Conservation (phyloP, 2,329 filamentous ascomycete genomes). For the Ophiostoma populinum region DNA sequence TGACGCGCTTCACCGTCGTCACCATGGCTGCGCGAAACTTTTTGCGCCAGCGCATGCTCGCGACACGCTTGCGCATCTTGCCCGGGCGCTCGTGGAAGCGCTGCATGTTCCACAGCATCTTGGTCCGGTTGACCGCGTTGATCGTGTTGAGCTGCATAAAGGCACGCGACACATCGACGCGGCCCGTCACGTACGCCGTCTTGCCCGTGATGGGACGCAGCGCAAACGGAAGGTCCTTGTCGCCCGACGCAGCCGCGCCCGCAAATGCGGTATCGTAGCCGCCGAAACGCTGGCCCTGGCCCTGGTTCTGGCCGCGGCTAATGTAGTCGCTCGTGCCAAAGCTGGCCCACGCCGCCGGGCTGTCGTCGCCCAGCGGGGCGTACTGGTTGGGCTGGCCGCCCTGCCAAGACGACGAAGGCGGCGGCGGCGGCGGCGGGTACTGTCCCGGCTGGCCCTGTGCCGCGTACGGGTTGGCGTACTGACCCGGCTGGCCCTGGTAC, state of each 20-base stretch:
- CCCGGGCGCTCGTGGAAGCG: constrained; percentile 60
- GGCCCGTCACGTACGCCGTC: constrained; percentile 23
- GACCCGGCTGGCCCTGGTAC: too few relatives aligned
- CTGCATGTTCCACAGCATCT: constrained; percentile 37
- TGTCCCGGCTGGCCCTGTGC: too few relatives aligned
- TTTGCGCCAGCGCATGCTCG: constrained; percentile 48
- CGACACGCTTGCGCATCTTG: constrained; percentile 59
- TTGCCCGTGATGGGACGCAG: constrained; percentile 26
- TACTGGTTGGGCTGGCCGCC: too few relatives aligned
- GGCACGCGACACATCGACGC: constrained; percentile 27
- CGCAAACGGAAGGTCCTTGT: constrained; percentile 16
- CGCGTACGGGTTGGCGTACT: too few relatives aligned
- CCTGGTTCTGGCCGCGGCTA: too few relatives aligned
- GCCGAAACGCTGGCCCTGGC: too few relatives aligned
- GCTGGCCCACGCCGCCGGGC: too few relatives aligned
- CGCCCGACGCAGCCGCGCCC: too few relatives aligned
- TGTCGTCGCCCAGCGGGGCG: too few relatives aligned
- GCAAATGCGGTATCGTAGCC: too few relatives aligned
- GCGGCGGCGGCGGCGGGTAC: too few relatives aligned
- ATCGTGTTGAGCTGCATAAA: constrained; percentile 25
- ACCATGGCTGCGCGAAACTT: constrained; percentile 55
- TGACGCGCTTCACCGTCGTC: constrained; percentile 44
- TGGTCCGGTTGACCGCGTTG: constrained; percentile 37
- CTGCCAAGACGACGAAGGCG: neutral
- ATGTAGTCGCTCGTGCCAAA: too few relatives aligned